Conservation (phyloP, 495 filamentous ascomycete genomes). For the Haplographium delicatum region DNA sequence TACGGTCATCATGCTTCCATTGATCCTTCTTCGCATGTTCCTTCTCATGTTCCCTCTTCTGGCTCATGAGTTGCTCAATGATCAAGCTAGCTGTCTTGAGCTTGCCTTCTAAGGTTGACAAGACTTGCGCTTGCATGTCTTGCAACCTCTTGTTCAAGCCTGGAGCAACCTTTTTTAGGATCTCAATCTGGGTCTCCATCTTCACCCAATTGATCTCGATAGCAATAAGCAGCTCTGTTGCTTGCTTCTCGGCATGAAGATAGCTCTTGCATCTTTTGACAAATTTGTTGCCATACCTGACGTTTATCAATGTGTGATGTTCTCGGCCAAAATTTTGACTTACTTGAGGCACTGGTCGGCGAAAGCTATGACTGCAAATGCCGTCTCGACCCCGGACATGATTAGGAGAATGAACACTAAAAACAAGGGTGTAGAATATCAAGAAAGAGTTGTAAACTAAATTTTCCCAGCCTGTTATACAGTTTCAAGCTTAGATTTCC, state of each 20-base stretch:
- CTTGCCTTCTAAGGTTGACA: conserved; percentile 14
- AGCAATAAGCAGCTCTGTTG: conserved; percentile 5
- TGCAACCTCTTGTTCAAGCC: conserved; percentile 2
- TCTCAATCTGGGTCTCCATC: conserved; percentile 5
- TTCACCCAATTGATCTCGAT: conserved; percentile 14
- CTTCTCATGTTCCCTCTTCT: not conserved
- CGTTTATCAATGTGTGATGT: not conserved
- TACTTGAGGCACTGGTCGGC: conserved; percentile 16
- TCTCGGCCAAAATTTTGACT: not conserved
- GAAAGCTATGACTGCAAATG: conserved; percentile 6
- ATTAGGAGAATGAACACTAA: not conserved
- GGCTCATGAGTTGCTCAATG: conserved; percentile 9
- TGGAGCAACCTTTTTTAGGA: conserved; percentile 6
- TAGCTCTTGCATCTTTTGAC: conserved; percentile 12
- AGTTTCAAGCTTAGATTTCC: too few species aligned
- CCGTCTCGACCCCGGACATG: too few species aligned
- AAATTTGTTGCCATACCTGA: conserved; percentile 17
- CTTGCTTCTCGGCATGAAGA: conserved; percentile 10
- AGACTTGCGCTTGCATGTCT: conserved; percentile 9
- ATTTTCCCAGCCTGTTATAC: too few species aligned
- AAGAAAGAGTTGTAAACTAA: too few species aligned
- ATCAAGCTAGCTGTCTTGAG: conserved; percentile 12
- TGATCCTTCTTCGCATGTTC: conserved; percentile 4
- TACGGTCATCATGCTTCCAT: conserved; percentile 2
- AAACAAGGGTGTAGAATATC: too few species aligned